These are phyloP conservation scores for Metarhizium guizhouense DNA, from an alignment of 2,329 filamentous ascomycete genomes.

Conservation along the genomic window DNA sequence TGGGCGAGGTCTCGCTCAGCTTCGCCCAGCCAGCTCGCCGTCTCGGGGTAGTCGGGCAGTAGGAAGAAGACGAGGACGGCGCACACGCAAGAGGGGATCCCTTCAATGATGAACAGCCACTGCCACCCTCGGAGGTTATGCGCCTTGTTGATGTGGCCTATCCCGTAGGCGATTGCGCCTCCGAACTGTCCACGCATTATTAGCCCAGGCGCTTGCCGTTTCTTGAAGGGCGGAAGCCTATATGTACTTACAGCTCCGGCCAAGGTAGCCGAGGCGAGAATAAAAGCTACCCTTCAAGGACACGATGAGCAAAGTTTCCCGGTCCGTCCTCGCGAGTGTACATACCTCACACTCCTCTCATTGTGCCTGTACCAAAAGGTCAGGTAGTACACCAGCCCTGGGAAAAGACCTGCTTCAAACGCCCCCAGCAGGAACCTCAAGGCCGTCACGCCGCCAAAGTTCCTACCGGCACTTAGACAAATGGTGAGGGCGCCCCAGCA, in stretches of 20 bases:
- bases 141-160: constrained; percentile 60
- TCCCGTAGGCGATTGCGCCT: constrained; percentile 62
- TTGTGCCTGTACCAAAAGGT: constrained; percentile 67
- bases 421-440: constrained; percentile 60
- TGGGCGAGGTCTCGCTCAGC: constrained; percentile 49
- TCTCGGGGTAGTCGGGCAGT: constrained; percentile 60
- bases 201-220: not conserved
- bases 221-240: too few relatives aligned
- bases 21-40: constrained; percentile 50
- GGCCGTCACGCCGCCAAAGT: constrained; percentile 53
- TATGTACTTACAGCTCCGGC: constrained; percentile 46
- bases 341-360: constrained; percentile 54
- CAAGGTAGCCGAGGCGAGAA: constrained; percentile 60
- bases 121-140: constrained; percentile 58
- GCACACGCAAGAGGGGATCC: constrained; percentile 54
- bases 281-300: constrained; percentile 49
- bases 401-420: constrained; percentile 57
- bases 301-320: too few relatives aligned
- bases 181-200: constrained; percentile 37
- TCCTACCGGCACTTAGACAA: constrained; percentile 54
- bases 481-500: constrained; percentile 61
- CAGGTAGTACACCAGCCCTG: constrained; percentile 51
- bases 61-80: constrained; percentile 57
- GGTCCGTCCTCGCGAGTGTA: not conserved
- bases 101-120: constrained; percentile 56